Evolutionary conservation across 768 basidiomycete genomes (phyloP), one percentile per base, ranked within the genome.

Genomic region (Symmetrospora coprosmae): DNA sequence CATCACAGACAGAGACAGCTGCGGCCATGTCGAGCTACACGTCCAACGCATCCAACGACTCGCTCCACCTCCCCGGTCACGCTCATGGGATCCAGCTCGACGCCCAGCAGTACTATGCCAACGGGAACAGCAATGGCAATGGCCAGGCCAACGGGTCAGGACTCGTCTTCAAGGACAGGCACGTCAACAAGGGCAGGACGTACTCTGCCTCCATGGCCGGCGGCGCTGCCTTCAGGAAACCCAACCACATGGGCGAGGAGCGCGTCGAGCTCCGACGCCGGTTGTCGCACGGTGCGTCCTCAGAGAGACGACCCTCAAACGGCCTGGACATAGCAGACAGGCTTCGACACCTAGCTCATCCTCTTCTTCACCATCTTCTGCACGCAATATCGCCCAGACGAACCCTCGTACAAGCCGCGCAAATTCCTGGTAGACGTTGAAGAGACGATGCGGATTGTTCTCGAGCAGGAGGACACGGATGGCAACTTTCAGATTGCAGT

Each of bases 381-480:
- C n/a, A n/a, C 23, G 23, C 31, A 37, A 27, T 47, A 13, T 33
- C 21, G 8, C 6, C 27, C 60, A 62, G 61, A 62, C 40, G 61
- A 62, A 37, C 50, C 21, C 34, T 30, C 61, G 14, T 43, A 38
- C 43, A 61, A 48, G 35, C 56, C 62, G 1, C 35, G 62, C 7
- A 63, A 63, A 37, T 63, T 63, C 28, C 60, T 63, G 21, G 61
- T 63, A 2, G 62, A 63, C 38, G 59, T 61, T 5, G 63, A 61
- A 19, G 92, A 96, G 74, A 99, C 92, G 31, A 89, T 99, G 69
- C 83, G 91, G 34, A 82, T 94, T 59, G 83, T 97, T 9, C 82
- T 99, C 28, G 89, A 94, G 73, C 92, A 96, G 72, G 92, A 99
- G 71, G 92, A 99, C 71, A 96, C 92, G 14, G 89, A 97, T 64